phyloP scores from a whole-genome alignment of 2,329 filamentous ascomycete genomes.

The Fusarium miscanthi region DNA sequence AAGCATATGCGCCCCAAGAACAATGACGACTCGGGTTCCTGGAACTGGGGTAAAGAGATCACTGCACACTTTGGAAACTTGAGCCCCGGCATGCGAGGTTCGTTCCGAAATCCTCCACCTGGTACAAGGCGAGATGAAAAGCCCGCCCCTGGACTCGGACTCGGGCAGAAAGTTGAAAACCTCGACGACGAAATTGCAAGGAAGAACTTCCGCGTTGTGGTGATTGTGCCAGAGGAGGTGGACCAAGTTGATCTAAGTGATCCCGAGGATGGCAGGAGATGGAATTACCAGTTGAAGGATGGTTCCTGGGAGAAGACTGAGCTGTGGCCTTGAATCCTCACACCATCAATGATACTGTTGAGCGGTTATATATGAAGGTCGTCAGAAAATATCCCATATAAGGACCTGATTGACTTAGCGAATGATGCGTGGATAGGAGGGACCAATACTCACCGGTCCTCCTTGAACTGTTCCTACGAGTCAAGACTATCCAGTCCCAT shows the following conservation, averaged over 20 bases:
- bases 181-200: slow-evolving; percentile 77
- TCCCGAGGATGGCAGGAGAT: slow-evolving; percentile 70
- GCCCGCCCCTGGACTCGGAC: slow-evolving; percentile 54
- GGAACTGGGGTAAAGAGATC: slow-evolving; percentile 84
- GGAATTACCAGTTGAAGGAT: slow-evolving; percentile 71
- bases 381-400: background rate
- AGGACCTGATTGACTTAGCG: background rate
- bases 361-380: background rate
- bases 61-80: slow-evolving; percentile 92
- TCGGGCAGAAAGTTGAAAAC: slow-evolving; percentile 75
- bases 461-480: background rate
- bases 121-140: slow-evolving; percentile 68
- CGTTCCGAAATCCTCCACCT: slow-evolving; percentile 78
- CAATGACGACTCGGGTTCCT: slow-evolving; percentile 58
- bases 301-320: slow-evolving; percentile 74
- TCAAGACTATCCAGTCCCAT: background rate
- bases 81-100: slow-evolving; percentile 80
- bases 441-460: background rate
- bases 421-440: background rate
- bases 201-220: slow-evolving; percentile 83
- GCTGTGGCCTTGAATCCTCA: slow-evolving; percentile 68
- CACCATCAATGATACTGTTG: too few species aligned
- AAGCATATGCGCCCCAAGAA: slow-evolving; percentile 67
- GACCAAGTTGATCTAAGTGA: slow-evolving; percentile 79
- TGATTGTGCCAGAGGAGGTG: slow-evolving; percentile 81